phyloP scores from a whole-genome alignment of 345 rosid species.

The Raphanus sativus region DNA sequence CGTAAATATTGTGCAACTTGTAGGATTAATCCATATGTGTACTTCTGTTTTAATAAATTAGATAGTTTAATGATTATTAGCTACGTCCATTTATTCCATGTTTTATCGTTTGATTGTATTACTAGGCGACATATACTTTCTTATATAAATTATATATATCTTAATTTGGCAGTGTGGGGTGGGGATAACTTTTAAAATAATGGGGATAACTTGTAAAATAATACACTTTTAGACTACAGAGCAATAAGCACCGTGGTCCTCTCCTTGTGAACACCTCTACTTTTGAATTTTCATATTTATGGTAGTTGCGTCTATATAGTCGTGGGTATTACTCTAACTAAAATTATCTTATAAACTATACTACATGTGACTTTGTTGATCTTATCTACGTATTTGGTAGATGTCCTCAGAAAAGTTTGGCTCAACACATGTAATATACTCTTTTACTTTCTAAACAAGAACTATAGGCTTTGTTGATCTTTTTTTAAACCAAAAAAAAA shows the following conservation, averaged over 20 bases:
- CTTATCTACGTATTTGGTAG: conserved; percentile 25
- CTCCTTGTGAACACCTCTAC: conserved; percentile 22
- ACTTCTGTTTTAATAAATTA: no score
- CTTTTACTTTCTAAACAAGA: conserved; percentile 1
- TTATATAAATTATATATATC: neutral
- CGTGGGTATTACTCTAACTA: conserved; percentile 30
- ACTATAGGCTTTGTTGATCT: no score
- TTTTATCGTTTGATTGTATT: neutral
- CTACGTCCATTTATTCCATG: neutral
- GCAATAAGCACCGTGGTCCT: conserved; percentile 25
- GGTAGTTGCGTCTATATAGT: conserved; percentile 33
- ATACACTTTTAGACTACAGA: neutral
- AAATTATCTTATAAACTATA: conserved; percentile 1
- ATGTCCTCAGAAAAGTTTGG: conserved; percentile 10
- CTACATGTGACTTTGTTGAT: neutral
- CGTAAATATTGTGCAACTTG: no score
- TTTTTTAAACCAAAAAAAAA: neutral
- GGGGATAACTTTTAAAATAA: conserved; percentile 21
- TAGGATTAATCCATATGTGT: no score
- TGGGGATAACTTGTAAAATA: conserved; percentile 21
- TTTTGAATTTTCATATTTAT: conserved; percentile 28
- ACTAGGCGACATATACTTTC: neutral
- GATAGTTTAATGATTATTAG: neutral
- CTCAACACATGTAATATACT: conserved; percentile 21
- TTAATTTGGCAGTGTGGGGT: conserved; percentile 1